These are phyloP conservation scores for Jatropha curcas DNA, from an alignment of 345 rosid species.

Conservation along the genomic window DNA sequence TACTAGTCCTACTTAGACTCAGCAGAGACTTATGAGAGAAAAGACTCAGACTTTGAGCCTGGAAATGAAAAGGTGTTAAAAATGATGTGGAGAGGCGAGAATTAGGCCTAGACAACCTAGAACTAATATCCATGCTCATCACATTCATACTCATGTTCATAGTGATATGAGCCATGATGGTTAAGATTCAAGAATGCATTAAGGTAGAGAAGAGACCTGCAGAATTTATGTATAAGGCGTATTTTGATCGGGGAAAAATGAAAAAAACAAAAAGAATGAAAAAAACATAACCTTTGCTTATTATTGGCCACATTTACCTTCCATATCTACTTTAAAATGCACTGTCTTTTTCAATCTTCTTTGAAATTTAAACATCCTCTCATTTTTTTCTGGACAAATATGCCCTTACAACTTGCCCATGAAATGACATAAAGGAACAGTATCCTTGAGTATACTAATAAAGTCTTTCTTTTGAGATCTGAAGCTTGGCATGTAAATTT, in stretches of 20 bases:
- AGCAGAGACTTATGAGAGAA: slow-evolving; percentile 3
- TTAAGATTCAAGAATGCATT: not conserved
- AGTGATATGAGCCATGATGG: slow-evolving; percentile 2
- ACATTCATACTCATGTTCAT: slow-evolving; percentile 3
- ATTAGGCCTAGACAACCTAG: slow-evolving; percentile 11
- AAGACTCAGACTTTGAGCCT: slow-evolving; percentile 7
- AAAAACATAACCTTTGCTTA: slow-evolving; percentile 8
- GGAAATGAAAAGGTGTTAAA: not conserved
- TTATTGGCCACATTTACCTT: slow-evolving; percentile 5
- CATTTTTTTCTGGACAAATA: slow-evolving; percentile 18
- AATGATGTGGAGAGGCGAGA: slow-evolving; percentile 9
- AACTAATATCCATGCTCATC: not conserved
- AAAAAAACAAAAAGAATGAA: not conserved
- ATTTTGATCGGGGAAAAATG: not conserved
- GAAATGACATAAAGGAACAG: not conserved
- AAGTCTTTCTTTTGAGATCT: too few relatives aligned
- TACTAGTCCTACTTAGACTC: not conserved
- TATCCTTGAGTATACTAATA: too few relatives aligned
- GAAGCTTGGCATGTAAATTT: too few relatives aligned
- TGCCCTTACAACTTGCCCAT: slow-evolving; percentile 5
- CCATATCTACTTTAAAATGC: not conserved
- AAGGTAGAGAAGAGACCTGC: not conserved
- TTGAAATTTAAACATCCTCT: slow-evolving; percentile 17
- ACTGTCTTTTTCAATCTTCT: slow-evolving; percentile 32
- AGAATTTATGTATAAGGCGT: too few relatives aligned